phyloP scores from a whole-genome alignment of 176 grass and related monocot genomes.

The Ensete ventricosum region DNA sequence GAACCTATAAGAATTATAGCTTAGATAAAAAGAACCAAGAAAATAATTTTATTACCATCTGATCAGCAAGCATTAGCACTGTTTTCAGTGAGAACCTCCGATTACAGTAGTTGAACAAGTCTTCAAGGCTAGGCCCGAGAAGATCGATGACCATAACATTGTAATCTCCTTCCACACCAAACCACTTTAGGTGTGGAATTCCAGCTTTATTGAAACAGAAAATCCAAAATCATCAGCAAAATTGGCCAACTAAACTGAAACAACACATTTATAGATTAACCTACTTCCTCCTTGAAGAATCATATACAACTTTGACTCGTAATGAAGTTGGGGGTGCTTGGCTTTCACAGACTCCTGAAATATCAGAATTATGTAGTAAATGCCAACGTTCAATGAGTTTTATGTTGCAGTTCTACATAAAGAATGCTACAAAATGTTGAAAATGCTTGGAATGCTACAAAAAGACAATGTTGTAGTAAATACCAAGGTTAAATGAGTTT shows the following conservation, averaged over 20 bases:
- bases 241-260: background rate
- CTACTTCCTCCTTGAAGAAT: constrained; percentile 79
- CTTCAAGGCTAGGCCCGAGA: constrained; percentile 72
- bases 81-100: constrained; percentile 64
- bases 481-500: too few species aligned
- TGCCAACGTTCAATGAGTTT: too few species aligned
- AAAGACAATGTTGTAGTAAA: too few species aligned
- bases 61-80: constrained; percentile 74
- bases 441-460: too few species aligned
- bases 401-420: too few species aligned
- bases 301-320: constrained; percentile 70
- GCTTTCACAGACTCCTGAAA: constrained; percentile 64
- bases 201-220: constrained; percentile 33
- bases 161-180: constrained; percentile 67
- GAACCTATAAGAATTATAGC: background rate
- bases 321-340: constrained; percentile 79
- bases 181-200: constrained; percentile 66
- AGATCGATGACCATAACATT: constrained; percentile 85
- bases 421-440: too few species aligned
- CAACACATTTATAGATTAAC: constrained; percentile 16
- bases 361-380: background rate
- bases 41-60: constrained; percentile 36
- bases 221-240: background rate
- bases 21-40: background rate
- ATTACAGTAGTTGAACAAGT: constrained; percentile 77